Evolutionary conservation across 78 protist species (phyloP).

Genomic region (Tieghemostelium lacteum): DNA sequence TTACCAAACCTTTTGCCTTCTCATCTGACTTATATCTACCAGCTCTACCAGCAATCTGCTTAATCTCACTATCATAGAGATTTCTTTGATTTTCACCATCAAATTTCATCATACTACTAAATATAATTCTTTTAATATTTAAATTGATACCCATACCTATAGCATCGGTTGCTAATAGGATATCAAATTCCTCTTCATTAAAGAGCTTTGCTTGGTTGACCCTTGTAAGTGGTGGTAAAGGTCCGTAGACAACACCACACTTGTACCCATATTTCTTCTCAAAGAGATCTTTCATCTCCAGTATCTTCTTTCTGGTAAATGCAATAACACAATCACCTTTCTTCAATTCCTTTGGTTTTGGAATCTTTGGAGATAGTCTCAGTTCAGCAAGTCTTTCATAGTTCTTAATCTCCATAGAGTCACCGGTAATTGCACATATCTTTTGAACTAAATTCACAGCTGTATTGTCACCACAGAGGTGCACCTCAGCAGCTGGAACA

Average conservation of each 20-base stretch:
- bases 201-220: slow-evolving; percentile 67
- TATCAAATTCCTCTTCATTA: slow-evolving; percentile 49
- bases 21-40: slow-evolving; percentile 54
- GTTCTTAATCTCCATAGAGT: slow-evolving; percentile 8
- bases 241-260: slow-evolving; percentile 83
- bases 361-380: background rate
- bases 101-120: slow-evolving; percentile 65
- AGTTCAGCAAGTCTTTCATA: slow-evolving; percentile 78
- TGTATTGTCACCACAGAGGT: slow-evolving; percentile 90
- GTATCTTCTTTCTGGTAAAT: slow-evolving; percentile 75
- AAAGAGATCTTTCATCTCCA: slow-evolving; percentile 35
- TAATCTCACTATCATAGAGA: slow-evolving; percentile 39
- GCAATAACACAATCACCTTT: slow-evolving; percentile 88
- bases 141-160: slow-evolving; percentile 94
- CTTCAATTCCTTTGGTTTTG: background rate
- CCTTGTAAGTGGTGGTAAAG: slow-evolving; percentile 84
- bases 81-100: slow-evolving; percentile 70
- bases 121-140: slow-evolving; percentile 82
- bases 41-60: slow-evolving; percentile 90
- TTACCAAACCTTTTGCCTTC: slow-evolving; percentile 26
- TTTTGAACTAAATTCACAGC: slow-evolving; percentile 65
- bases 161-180: slow-evolving; percentile 91
- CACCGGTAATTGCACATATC: slow-evolving; percentile 80
- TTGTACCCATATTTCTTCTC: slow-evolving; percentile 38
- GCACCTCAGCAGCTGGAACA: slow-evolving; percentile 85